These are phyloP conservation scores for Trichosanthes truncata DNA, from an alignment of 306 rosid species.

Conservation along the genomic window DNA sequence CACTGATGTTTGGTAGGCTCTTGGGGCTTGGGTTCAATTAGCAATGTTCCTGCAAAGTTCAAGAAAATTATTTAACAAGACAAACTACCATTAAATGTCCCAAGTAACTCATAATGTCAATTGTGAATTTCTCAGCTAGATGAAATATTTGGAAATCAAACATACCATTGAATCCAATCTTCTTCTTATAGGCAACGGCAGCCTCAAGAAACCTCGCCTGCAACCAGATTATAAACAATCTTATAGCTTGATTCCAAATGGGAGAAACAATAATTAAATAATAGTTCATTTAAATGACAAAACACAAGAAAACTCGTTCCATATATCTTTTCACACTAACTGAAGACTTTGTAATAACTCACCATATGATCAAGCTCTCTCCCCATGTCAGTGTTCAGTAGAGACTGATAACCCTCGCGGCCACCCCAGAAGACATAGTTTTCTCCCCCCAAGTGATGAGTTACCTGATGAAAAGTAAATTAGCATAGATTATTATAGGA, in stretches of 20 bases:
- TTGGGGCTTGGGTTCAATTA: constrained; percentile 97
- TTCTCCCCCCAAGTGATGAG: constrained; percentile 89
- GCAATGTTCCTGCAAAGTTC: constrained; percentile 54
- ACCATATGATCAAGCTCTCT: constrained; percentile 91
- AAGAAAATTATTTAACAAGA: background rate
- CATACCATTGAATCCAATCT: constrained; percentile 89
- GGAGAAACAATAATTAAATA: background rate
- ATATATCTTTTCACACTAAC: background rate
- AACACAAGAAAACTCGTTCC: background rate
- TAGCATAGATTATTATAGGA: background rate
- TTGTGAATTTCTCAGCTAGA: background rate
- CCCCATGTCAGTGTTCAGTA: constrained; percentile 95
- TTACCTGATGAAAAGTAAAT: constrained; percentile 46
- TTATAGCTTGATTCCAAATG: background rate
- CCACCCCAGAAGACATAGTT: constrained; percentile 98
- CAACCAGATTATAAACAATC: constrained; percentile 12
- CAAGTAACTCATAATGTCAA: background rate
- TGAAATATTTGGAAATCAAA: constrained; percentile 1
- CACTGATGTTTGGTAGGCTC: constrained; percentile 99
- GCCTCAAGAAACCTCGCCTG: constrained; percentile 89
- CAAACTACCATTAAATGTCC: background rate
- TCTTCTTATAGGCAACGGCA: constrained; percentile 79
- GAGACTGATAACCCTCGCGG: constrained; percentile 92
- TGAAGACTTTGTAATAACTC: constrained; percentile 3
- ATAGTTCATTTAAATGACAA: background rate